Evolutionary conservation across 2,329 filamentous ascomycete genomes (phyloP), one percentile per base, ranked within the genome.

Genomic region (Trichoderma guizhouense): DNA sequence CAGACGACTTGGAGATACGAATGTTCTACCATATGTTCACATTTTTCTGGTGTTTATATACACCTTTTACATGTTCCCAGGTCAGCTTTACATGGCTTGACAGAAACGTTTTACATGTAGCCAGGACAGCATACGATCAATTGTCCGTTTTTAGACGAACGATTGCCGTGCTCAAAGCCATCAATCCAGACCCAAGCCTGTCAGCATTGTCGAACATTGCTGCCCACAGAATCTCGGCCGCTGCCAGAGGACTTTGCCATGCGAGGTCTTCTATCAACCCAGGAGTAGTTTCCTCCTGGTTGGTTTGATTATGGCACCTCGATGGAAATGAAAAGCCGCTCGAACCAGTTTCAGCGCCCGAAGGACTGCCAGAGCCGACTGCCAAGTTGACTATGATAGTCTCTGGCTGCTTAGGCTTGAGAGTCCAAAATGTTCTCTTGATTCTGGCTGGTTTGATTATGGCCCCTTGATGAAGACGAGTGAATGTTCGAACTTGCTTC

Each of bases 161-260:
- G 80, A 75, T 74, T 75, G 3, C 76, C 7, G 81, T 79, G 75
- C 76, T 85, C 4, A 86, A 86, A 71, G 2, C 69, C 79, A 0
- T 69, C 79, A 28, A 1, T 39, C 71, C 75, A 6, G 81, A 76
- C 32, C 78, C 76, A 2, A 76, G 80, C 0, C 89, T 92, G 70
- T 86, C 87, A 0, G 76, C 80, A 2, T 81, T 82, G 3, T 83
- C 82, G 2, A 82, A 81, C 9, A 24, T 21, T 14, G 57, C 1
- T 53, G 58, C 79, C 83, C 47, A 79, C 80, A 2, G 78, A 84
- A 0, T 84, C 83, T 1, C 82, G 85, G 0, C 90, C 91, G 0
- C 78, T 93, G 0, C 90, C 91, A 0, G 92, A 94, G 64, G 92
- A 94, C 73, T 93, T 88, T 75, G 84, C 87, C 0, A 85, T 93